Evolutionary conservation across 1,284 basidiomycete genomes (phyloP).

Genomic region (Phlebopus sp.): DNA sequence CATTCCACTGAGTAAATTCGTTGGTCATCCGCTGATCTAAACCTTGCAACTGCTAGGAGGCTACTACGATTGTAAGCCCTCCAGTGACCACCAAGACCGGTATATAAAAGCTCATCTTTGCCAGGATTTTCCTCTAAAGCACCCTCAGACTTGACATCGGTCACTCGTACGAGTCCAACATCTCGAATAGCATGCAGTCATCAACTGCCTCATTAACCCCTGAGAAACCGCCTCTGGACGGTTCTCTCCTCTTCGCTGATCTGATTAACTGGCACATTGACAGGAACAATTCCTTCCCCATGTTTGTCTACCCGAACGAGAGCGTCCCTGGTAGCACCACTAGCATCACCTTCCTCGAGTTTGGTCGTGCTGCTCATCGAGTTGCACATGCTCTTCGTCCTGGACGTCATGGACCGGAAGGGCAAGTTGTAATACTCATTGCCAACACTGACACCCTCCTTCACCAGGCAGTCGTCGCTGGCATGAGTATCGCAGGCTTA

Average conservation of each 20-base stretch:
- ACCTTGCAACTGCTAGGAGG: no score
- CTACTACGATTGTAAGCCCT: no score
- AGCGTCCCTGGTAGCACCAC: conserved; percentile 1
- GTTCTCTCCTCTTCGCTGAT: conserved; percentile 12
- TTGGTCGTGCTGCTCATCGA: conserved; percentile 29
- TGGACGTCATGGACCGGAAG: conserved; percentile 11
- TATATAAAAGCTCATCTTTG: no score
- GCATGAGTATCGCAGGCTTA: conserved; percentile 26
- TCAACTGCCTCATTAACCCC: not conserved
- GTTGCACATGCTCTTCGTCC: conserved; percentile 18
- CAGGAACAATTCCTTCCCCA: conserved; percentile 16
- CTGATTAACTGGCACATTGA: conserved; percentile 19
- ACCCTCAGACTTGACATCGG: no score
- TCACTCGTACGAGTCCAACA: no score
- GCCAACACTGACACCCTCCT: conserved; percentile 29
- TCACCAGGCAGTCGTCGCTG: conserved; percentile 25
- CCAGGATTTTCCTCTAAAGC: no score
- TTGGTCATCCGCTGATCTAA: no score
- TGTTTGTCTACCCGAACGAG: conserved; percentile 17
- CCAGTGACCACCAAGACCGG: no score
- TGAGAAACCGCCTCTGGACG: conserved; percentile 11
- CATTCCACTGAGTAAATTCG: no score
- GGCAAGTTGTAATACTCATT: conserved; percentile 27
- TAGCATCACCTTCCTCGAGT: conserved; percentile 23
- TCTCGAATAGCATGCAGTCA: no score